These are phyloP conservation scores for Pseudisothecium myosuroides DNA, from an alignment of 225 moss, liverwort and hornwort species.

Conservation along the genomic window DNA sequence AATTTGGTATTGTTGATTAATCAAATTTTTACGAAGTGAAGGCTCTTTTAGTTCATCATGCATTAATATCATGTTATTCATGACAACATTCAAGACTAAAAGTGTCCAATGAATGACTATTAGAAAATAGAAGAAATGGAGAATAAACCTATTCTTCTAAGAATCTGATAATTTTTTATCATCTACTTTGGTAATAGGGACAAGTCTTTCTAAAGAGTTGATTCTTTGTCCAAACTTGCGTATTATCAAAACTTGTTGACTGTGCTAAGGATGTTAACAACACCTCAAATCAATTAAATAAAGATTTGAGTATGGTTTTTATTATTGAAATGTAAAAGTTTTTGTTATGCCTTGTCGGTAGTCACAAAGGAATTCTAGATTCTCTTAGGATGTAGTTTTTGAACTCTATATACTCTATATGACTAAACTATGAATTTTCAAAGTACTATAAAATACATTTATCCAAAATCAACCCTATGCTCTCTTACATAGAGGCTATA, in stretches of 20 bases:
- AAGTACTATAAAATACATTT: neutral
- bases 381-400: neutral
- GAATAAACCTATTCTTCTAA: neutral
- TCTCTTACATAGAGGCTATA: neutral
- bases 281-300: too few relatives aligned
- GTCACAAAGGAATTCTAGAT: too few relatives aligned
- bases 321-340: neutral
- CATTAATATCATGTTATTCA: neutral
- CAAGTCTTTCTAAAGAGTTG: rapidly evolving
- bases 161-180: rapidly evolving
- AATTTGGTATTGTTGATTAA: neutral
- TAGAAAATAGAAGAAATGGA: neutral
- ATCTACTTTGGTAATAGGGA: too few relatives aligned
- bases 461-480: neutral
- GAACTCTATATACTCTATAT: neutral
- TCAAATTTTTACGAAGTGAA: neutral
- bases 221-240: too few relatives aligned
- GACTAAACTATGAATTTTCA: neutral
- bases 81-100: neutral
- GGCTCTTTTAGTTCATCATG: rapidly evolving
- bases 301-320: too few relatives aligned
- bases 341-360: neutral
- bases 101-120: neutral
- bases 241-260: neutral
- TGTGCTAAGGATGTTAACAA: rapidly evolving